Evolutionary conservation across 805 yeast species (phyloP).

Genomic region (Candida glaebosa): DNA sequence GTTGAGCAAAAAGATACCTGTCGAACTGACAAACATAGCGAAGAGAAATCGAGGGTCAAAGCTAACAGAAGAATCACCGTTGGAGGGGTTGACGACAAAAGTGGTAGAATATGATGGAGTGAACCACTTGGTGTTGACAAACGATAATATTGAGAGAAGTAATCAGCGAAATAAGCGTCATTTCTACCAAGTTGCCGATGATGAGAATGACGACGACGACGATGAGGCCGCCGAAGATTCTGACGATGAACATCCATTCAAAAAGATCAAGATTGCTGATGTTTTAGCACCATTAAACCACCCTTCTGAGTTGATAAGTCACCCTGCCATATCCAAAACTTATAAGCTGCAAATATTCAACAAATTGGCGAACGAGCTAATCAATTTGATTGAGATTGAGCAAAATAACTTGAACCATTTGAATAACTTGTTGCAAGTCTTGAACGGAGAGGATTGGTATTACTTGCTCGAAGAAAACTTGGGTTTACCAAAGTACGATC

Average conservation of each 20-base stretch:
- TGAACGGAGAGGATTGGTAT: constrained; percentile 83
- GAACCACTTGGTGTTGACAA: constrained; percentile 33
- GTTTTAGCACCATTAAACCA: constrained; percentile 75
- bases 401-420: constrained; percentile 72
- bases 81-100: constrained; percentile 24
- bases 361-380: constrained; percentile 63
- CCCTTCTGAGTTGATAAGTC: constrained; percentile 73
- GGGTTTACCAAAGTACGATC: constrained; percentile 68
- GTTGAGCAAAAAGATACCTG: constrained; percentile 8
- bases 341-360: constrained; percentile 53
- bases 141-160: constrained; percentile 28
- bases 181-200: constrained; percentile 12
- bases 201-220: constrained; percentile 11
- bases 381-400: constrained; percentile 77
- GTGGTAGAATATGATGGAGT: constrained; percentile 38
- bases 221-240: constrained; percentile 10
- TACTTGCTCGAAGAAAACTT: constrained; percentile 61
- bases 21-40: constrained; percentile 10
- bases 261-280: constrained; percentile 31
- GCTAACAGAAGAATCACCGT: constrained; percentile 14
- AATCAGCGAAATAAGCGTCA: constrained; percentile 26
- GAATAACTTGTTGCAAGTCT: constrained; percentile 67
- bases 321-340: constrained; percentile 65
- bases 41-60: constrained; percentile 29
- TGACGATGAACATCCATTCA: constrained; percentile 23